These are phyloP conservation scores for Moniliophthora roreri DNA, from an alignment of 1,284 basidiomycete genomes.

Conservation along the genomic window DNA sequence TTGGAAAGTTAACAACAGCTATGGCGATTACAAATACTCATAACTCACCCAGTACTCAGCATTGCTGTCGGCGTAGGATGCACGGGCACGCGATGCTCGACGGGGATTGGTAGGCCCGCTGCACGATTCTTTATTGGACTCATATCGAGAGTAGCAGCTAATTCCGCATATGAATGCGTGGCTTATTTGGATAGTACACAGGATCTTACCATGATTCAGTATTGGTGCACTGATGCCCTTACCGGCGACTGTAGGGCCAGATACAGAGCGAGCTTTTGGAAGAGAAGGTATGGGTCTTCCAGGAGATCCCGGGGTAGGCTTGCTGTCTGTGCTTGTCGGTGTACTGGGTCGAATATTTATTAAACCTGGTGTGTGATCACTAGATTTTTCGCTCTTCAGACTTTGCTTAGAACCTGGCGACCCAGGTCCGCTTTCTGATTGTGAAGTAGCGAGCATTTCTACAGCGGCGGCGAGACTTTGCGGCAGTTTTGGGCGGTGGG, in stretches of 20 bases:
- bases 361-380: not conserved
- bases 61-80: slow-evolving; percentile 38
- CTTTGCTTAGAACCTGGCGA: slow-evolving; percentile 17
- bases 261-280: slow-evolving; percentile 33
- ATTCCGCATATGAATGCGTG: slow-evolving; percentile 12
- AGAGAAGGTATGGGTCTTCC: slow-evolving; percentile 37
- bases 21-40: slow-evolving; percentile 1
- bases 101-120: slow-evolving; percentile 66
- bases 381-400: not conserved
- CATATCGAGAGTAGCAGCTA: slow-evolving; percentile 72
- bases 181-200: not conserved
- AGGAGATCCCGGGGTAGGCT: slow-evolving; percentile 40
- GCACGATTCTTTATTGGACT: slow-evolving; percentile 68
- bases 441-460: slow-evolving; percentile 48
- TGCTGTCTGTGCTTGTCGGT: slow-evolving; percentile 25
- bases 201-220: slow-evolving; percentile 57
- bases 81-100: slow-evolving; percentile 40
- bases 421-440: slow-evolving; percentile 41
- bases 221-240: slow-evolving; percentile 68
- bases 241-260: slow-evolving; percentile 50
- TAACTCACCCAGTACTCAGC: slow-evolving; percentile 62
- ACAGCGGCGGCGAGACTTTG: slow-evolving; percentile 59
- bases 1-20: slow-evolving; percentile 5
- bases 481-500: slow-evolving; percentile 44
- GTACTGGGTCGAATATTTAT: slow-evolving; percentile 23